Percentiles rank a stretch among this genome's conserved stretches.
Evolutionary conservation across 345 rosid species (phyloP).

Genomic region (Murraya koenigii): DNA sequence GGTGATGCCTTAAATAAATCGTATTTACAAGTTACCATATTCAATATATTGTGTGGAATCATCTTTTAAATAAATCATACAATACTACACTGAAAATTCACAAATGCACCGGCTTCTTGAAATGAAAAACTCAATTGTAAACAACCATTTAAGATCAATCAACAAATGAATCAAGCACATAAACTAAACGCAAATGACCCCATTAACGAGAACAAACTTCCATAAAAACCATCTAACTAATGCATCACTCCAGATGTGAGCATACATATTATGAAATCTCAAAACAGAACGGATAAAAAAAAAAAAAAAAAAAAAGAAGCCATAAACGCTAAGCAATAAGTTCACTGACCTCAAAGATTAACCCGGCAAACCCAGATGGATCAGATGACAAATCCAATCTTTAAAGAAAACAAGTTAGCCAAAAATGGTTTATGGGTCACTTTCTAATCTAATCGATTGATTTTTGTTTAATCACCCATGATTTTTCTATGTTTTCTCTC

Average conservation of each 20-base stretch:
- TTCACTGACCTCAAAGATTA: slow-evolving; percentile 8
- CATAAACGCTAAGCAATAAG: not conserved
- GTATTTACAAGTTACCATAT: not conserved
- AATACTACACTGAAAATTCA: not conserved
- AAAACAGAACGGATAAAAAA: no score
- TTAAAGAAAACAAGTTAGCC: not conserved
- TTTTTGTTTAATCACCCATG: not conserved
- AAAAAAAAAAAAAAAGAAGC: not conserved
- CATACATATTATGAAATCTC: not conserved
- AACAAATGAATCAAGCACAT: not conserved
- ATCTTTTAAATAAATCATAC: not conserved
- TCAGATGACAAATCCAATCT: not conserved
- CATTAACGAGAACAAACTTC: not conserved
- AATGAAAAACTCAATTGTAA: not conserved
- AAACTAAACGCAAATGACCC: not conserved
- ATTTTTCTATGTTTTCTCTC: not conserved
- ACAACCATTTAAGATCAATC: slow-evolving; percentile 9
- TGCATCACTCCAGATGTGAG: not conserved
- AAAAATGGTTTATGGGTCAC: slow-evolving; percentile 7
- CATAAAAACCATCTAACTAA: not conserved
- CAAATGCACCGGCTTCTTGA: not conserved
- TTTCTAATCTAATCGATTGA: not conserved
- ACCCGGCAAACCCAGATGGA: not conserved
- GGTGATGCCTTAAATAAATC: not conserved
- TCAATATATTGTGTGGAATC: not conserved